phyloP scores from a whole-genome alignment of 2,329 filamentous ascomycete genomes.

The Monosporascus sp. region DNA sequence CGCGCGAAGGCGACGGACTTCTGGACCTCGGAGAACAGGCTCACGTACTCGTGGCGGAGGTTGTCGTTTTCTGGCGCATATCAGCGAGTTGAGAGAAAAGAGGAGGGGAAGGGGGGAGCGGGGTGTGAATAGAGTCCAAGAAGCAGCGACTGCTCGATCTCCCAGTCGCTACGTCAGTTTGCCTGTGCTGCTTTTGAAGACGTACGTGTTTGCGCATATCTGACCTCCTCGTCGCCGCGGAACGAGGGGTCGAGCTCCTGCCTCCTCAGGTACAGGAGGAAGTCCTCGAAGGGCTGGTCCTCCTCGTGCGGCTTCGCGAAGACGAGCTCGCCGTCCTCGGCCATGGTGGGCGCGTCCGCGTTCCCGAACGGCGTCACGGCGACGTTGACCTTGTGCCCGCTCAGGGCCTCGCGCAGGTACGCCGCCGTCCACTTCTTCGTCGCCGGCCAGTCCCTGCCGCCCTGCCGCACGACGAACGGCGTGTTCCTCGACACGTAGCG shows the following conservation, averaged over 20 bases:
- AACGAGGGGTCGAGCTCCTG: slow-evolving; percentile 46
- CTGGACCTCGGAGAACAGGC: slow-evolving; percentile 60
- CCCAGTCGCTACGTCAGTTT: no score
- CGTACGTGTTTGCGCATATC: slow-evolving; percentile 72
- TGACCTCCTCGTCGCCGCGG: slow-evolving; percentile 41
- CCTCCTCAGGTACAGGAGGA: slow-evolving; percentile 55
- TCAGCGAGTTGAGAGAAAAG: no score
- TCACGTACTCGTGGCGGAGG: slow-evolving; percentile 64
- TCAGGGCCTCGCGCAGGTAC: slow-evolving; percentile 54
- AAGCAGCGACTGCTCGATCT: no score
- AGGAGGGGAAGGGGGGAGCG: no score
- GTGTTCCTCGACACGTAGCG: slow-evolving; percentile 68
- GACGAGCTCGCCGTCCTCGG: slow-evolving; percentile 31
- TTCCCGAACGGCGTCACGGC: slow-evolving; percentile 70
- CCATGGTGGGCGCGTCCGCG: slow-evolving; percentile 48
- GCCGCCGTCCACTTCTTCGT: slow-evolving; percentile 55
- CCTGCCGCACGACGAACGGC: slow-evolving; percentile 67
- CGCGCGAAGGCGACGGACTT: slow-evolving; percentile 65
- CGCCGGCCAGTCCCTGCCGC: slow-evolving; percentile 60
- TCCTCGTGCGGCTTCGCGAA: slow-evolving; percentile 73
- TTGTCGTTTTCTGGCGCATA: slow-evolving; percentile 67
- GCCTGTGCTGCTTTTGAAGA: neutral
- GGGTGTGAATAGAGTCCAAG: no score
- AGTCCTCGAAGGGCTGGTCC: slow-evolving; percentile 54
- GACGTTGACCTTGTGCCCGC: slow-evolving; percentile 60